These are phyloP conservation scores for Capsicum baccatum DNA, from an alignment of 257 asterid genomes.

Conservation along the genomic window DNA sequence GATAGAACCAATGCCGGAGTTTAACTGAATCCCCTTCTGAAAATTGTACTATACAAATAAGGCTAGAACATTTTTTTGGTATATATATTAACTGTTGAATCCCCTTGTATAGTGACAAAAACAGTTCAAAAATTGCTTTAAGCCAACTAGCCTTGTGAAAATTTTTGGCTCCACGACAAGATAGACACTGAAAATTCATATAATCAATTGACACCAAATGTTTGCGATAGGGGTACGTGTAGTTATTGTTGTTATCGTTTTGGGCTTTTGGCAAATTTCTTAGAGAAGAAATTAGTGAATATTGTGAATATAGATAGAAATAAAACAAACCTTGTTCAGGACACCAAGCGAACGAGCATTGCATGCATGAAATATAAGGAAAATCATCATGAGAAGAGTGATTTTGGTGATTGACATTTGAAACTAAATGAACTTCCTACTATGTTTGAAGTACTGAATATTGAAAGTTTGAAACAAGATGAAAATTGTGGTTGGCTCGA, in stretches of 20 bases:
- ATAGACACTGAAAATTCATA: neutral
- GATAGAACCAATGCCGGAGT: neutral
- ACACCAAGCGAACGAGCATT: constrained; percentile 55
- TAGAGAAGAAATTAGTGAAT: neutral
- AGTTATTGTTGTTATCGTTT: neutral
- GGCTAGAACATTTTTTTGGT: neutral
- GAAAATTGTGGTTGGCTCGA: constrained; percentile 5
- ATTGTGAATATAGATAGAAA: neutral
- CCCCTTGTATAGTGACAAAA: neutral
- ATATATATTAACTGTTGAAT: neutral
- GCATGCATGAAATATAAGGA: constrained; percentile 47
- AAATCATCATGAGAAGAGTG: constrained; percentile 21
- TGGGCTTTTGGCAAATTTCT: neutral
- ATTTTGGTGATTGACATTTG: constrained; percentile 49
- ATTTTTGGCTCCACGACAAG: neutral
- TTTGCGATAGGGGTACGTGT: neutral
- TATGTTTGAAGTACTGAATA: constrained; percentile 34
- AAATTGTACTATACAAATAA: neutral
- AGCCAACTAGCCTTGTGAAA: neutral
- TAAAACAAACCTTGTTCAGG: constrained; percentile 23
- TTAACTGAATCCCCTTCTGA: neutral
- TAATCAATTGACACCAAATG: neutral
- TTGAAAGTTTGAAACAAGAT: neutral
- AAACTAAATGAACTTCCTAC: neutral
- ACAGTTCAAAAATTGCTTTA: neutral